phyloP scores from a whole-genome alignment of 352 stramenopile species.

The Phytophthora podocarpi region DNA sequence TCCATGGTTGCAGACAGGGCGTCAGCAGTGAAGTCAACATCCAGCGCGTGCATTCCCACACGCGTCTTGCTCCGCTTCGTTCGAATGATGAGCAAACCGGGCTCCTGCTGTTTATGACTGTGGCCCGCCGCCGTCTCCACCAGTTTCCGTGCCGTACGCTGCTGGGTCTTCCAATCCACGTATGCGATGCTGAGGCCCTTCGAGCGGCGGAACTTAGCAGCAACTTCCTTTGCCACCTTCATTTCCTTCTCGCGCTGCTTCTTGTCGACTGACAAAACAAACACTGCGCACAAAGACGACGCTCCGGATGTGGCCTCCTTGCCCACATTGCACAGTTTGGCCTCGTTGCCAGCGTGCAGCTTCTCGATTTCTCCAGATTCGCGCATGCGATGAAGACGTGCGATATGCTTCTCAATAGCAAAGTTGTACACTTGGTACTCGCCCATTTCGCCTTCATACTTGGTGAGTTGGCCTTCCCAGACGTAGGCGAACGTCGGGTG shows the following conservation, averaged over 20 bases:
- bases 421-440: conserved; percentile 88
- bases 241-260: conserved; percentile 50
- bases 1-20: conserved; percentile 73
- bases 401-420: conserved; percentile 82
- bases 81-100: conserved; percentile 65
- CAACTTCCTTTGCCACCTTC: conserved; percentile 58
- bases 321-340: conserved; percentile 78
- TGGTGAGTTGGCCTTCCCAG: conserved; percentile 55
- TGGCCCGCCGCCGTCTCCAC: conserved; percentile 27
- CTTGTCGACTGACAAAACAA: conserved; percentile 65
- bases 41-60: conserved; percentile 40
- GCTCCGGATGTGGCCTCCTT: conserved; percentile 52
- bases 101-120: conserved; percentile 35
- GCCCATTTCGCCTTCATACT: conserved; percentile 71
- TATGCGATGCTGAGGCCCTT: conserved; percentile 70
- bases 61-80: conserved; percentile 73
- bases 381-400: conserved; percentile 66
- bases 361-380: conserved; percentile 71
- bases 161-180: conserved; percentile 76
- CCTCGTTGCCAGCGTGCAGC: conserved; percentile 74
- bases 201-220: conserved; percentile 66
- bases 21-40: conserved; percentile 50
- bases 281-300: conserved; percentile 73
- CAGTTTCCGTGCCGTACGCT: conserved; percentile 56
- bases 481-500: conserved; percentile 75